phyloP scores from a whole-genome alignment of 2,329 filamentous ascomycete species.

The Penicillium frequentans region DNA sequence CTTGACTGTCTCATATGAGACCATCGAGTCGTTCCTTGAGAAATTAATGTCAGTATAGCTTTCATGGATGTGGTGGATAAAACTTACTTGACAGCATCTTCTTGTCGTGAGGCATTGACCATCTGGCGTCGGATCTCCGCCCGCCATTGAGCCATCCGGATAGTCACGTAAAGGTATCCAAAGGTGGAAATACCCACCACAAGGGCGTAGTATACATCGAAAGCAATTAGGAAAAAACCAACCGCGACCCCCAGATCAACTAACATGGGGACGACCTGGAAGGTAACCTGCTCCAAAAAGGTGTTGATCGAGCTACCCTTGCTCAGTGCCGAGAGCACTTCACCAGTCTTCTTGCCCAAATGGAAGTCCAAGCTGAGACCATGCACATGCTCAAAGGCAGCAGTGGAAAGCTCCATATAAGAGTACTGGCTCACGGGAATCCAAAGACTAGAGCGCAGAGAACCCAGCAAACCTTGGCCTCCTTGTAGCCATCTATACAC shows the following conservation, averaged over 20 bases:
- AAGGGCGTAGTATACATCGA: constrained; percentile 87
- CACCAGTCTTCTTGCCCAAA: constrained; percentile 91
- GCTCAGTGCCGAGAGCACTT: constrained; percentile 91
- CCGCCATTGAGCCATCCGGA: constrained; percentile 91
- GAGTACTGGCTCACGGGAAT: constrained; percentile 97
- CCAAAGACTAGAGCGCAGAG: constrained; percentile 81
- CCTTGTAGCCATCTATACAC: constrained; percentile 81
- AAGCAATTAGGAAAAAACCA: constrained; percentile 72
- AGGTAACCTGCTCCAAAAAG: constrained; percentile 94
- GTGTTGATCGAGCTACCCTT: constrained; percentile 96
- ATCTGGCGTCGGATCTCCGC: constrained; percentile 88
- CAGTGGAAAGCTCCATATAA: constrained; percentile 88
- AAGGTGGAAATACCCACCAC: constrained; percentile 90
- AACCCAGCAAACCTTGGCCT: constrained; percentile 81
- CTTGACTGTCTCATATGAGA: constrained; percentile 95
- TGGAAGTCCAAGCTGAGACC: constrained; percentile 94
- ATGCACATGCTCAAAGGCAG: constrained; percentile 96
- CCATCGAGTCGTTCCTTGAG: constrained; percentile 84
- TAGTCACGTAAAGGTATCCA: constrained; percentile 93
- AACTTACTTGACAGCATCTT: constrained; percentile 85
- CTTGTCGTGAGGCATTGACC: constrained; percentile 91
- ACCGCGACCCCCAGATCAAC: constrained; percentile 86
- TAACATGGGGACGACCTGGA: constrained; percentile 92
- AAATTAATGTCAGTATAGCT: constrained; percentile 1
- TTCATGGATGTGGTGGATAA: background rate